Conservation (phyloP, 352 stramenopile species). For the Phytophthora ramorum region DNA sequence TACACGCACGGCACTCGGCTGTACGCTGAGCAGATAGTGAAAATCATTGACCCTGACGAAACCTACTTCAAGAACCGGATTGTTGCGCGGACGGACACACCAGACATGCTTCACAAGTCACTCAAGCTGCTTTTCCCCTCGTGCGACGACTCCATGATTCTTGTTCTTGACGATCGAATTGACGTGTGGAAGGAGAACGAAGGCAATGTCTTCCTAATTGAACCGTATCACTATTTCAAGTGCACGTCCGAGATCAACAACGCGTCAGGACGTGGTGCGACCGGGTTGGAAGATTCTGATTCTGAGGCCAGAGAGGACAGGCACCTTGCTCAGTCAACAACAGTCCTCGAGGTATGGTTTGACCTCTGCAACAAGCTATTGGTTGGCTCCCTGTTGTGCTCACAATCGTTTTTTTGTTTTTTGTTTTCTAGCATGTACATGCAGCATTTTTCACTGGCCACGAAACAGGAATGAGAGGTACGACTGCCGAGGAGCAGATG, state of each 20-base stretch:
- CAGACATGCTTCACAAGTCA: slow-evolving; percentile 88
- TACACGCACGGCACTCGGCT: slow-evolving; percentile 95
- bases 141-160: slow-evolving; percentile 89
- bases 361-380: not conserved
- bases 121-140: slow-evolving; percentile 89
- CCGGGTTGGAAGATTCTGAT: slow-evolving; percentile 51
- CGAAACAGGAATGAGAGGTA: slow-evolving; percentile 48
- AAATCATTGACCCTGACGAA: slow-evolving; percentile 90
- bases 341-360: slow-evolving; percentile 58
- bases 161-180: slow-evolving; percentile 86
- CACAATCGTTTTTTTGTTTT: not conserved
- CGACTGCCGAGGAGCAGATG: slow-evolving; percentile 76
- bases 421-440: slow-evolving; percentile 56
- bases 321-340: slow-evolving; percentile 61
- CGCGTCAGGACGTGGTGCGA: slow-evolving; percentile 57
- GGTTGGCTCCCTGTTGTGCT: not conserved
- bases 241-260: slow-evolving; percentile 88
- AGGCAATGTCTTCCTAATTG: slow-evolving; percentile 87
- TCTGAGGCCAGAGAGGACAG: slow-evolving; percentile 40
- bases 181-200: slow-evolving; percentile 92
- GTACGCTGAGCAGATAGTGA: slow-evolving; percentile 95
- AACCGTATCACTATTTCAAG: slow-evolving; percentile 88
- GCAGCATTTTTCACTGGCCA: slow-evolving; percentile 64
- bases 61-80: slow-evolving; percentile 89
- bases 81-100: slow-evolving; percentile 86